Evolutionary conservation across 768 basidiomycete species (phyloP).

Genomic region (Infundibulicybe gibba): DNA sequence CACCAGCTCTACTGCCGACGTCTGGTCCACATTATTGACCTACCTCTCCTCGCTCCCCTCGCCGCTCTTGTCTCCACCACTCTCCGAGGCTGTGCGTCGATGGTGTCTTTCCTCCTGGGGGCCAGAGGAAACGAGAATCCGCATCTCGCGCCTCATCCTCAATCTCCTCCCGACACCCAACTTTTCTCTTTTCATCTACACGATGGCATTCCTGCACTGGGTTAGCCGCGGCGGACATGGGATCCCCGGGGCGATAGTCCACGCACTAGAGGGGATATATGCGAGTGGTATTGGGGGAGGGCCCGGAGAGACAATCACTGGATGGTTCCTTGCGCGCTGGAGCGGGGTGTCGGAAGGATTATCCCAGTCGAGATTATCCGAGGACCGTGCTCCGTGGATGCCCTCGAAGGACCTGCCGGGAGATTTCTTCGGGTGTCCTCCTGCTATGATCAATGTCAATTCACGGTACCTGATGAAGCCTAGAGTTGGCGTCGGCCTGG

Average conservation of each 20-base stretch:
- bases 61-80: constrained; percentile 26
- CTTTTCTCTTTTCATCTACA: constrained; percentile 38
- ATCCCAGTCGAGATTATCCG: constrained; percentile 18
- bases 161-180: constrained; percentile 40
- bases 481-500: constrained; percentile 9
- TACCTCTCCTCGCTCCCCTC: constrained; percentile 38
- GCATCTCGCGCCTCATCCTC: constrained; percentile 29
- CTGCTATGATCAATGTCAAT: neutral
- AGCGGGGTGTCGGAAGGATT: constrained; percentile 24
- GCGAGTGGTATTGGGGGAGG: constrained; percentile 17
- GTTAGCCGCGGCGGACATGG: constrained; percentile 31
- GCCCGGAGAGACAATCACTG: constrained; percentile 28
- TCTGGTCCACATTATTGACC: constrained; percentile 36
- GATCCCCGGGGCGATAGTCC: constrained; percentile 12
- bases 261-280: constrained; percentile 28
- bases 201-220: constrained; percentile 42
- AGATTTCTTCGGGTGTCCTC: no score
- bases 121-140: constrained; percentile 17
- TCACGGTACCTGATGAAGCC: neutral
- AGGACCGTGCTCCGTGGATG: neutral
- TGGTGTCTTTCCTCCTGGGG: constrained; percentile 25
- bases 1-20: constrained; percentile 30
- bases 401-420: neutral
- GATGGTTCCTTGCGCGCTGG: constrained; percentile 32
- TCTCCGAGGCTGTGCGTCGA: constrained; percentile 31